Evolutionary conservation across 176 grass and related monocot species (phyloP), one percentile per base, ranked within the genome.

Genomic region (Lolium multiflorum): DNA sequence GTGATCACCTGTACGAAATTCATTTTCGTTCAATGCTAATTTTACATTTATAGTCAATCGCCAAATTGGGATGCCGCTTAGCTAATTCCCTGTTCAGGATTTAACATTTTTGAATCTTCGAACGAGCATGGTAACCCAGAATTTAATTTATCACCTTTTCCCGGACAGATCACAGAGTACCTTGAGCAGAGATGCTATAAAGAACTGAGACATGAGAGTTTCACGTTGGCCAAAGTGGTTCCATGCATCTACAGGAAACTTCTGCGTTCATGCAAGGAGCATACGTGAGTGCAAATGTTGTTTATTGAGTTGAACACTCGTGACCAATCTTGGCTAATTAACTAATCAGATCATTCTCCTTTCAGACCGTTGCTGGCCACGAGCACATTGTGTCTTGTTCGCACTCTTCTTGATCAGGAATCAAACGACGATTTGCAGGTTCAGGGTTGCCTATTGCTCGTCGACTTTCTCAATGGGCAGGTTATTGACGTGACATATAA

Each of bases 121-220:
- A 54, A 28, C 25, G 12, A 44, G 28, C 50, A 82, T 46, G 21
- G n/a, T 46, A 21, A 74, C 43, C 10, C 26, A 51, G 25, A 51
- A 58, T 80, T 83, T 49, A 69, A 49, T 82, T 66, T 21, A 25
- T 26, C 55, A 26, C 22, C 47, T 47, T 84, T 82, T 48, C 54
- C 77, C 68, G 57, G 55, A 65, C 87, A 99, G 97, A 99, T 99
- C 67, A 93, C 90, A 63, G 81, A 94, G 67, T 89, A 89, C 85
- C 87, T 99, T 79, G 97, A 99, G 50, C 94, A 91, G 82, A 96
- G 92, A 84, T 99, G 80, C 62, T 99, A 92, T 66, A 99, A 99
- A 88, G 94, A 99, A 88, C 90, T 99, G 87, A 88, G 94, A 62
- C 89, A 92, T 77, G 97, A 85, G 11, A 89, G 90, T 82, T 89